These are phyloP conservation scores for Piromyces finnis DNA, from an alignment of 192 early-diverging fungal species.

Conservation along the genomic window DNA sequence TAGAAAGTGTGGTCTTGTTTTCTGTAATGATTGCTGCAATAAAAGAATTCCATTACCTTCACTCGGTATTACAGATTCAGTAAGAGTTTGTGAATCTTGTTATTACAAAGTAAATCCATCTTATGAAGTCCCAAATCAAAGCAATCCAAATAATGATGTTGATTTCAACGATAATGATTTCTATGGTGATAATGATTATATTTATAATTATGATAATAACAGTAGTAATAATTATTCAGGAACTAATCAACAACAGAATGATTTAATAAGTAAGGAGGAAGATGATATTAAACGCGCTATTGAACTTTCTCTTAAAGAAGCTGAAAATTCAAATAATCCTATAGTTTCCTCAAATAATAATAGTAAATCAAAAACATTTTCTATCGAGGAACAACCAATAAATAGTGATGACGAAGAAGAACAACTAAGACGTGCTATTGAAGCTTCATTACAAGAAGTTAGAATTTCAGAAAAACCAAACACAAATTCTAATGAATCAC, in stretches of 20 bases:
- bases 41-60: constrained; percentile 69
- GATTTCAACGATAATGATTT: not conserved
- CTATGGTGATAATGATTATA: not conserved
- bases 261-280: constrained; percentile 45
- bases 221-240: too few relatives aligned
- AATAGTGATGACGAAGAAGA: not conserved
- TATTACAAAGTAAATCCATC: constrained; percentile 44
- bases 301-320: constrained; percentile 70
- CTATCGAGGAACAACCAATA: not conserved
- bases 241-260: not conserved
- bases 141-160: not conserved
- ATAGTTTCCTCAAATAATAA: too few relatives aligned
- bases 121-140: not conserved
- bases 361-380: constrained; percentile 10
- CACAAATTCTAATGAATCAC: constrained; percentile 6
- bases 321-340: too few relatives aligned
- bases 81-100: constrained; percentile 92
- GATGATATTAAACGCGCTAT: constrained; percentile 86
- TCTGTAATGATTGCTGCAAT: constrained; percentile 82
- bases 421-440: constrained; percentile 29
- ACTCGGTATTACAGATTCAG: constrained; percentile 70
- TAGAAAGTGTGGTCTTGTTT: constrained; percentile 87
- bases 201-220: not conserved
- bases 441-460: constrained; percentile 51
- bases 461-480: constrained; percentile 8